Conservation (phyloP, 177 flowering plant genomes). For the Vitis hybrid region DNA sequence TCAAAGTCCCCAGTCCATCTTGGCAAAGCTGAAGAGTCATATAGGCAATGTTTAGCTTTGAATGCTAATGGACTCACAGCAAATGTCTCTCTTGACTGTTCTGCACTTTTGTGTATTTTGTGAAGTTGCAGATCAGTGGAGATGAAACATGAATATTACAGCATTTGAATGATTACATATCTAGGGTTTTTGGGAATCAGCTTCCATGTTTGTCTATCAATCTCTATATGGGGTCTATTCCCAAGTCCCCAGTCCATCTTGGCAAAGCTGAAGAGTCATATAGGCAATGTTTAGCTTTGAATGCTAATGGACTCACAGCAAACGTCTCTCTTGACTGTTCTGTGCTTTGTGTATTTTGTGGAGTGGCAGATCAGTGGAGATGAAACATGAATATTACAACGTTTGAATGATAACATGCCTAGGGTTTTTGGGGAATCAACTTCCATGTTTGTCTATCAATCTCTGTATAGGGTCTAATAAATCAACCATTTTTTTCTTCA, state of each 20-base stretch:
- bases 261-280: constrained; percentile 11
- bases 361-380: constrained; percentile 20
- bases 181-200: too few relatives aligned
- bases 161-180: too few relatives aligned
- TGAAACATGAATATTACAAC: constrained; percentile 10
- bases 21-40: constrained; percentile 34
- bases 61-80: constrained; percentile 44
- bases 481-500: too few relatives aligned
- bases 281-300: constrained; percentile 21
- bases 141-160: constrained; percentile 14
- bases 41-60: constrained; percentile 33
- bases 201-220: too few relatives aligned
- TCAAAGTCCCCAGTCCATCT: constrained; percentile 27
- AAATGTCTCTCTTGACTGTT: constrained; percentile 3
- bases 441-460: too few relatives aligned
- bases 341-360: constrained; percentile 11
- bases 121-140: constrained; percentile 19
- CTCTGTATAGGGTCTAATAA: too few relatives aligned
- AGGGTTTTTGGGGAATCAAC: too few relatives aligned
- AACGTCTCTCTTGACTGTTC: constrained; percentile 21
- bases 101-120: constrained; percentile 11
- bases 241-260: constrained; percentile 5
- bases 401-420: too few relatives aligned
- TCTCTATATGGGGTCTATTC: too few relatives aligned
- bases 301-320: constrained; percentile 33